Evolutionary conservation across 108 stramenopile genomes (phyloP).

Genomic region (Stephanodiscus triporus): DNA sequence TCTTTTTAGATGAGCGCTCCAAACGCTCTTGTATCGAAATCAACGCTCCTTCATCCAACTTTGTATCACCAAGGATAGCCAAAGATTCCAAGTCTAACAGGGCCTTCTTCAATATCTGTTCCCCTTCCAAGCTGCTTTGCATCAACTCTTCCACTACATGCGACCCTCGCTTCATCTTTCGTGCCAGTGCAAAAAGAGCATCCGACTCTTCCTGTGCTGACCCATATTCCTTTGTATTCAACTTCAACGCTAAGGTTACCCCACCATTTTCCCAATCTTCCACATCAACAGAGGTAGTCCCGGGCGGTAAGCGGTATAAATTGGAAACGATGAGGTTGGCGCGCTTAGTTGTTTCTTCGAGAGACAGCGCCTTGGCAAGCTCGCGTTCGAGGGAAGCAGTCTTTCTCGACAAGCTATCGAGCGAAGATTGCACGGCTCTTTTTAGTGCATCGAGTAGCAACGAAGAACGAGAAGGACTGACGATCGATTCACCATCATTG

Average conservation of each 20-base stretch:
- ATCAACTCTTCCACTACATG: conserved; percentile 67
- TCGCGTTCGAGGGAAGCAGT: conserved; percentile 69
- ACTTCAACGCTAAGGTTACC: conserved; percentile 54
- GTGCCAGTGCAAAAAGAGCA: conserved; percentile 75
- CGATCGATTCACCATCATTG: conserved; percentile 4
- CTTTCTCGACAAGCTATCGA: conserved; percentile 46
- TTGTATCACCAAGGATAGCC: conserved; percentile 10
- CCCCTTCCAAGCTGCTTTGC: conserved; percentile 50
- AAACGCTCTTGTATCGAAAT: conserved; percentile 65
- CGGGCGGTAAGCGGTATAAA: conserved; percentile 61
- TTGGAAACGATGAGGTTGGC: conserved; percentile 82
- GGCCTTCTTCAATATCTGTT: conserved; percentile 53
- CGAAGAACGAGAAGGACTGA: background rate
- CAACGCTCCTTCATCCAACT: conserved; percentile 63
- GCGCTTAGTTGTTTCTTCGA: conserved; percentile 66
- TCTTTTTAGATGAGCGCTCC: conserved; percentile 58
- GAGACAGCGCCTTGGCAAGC: conserved; percentile 64
- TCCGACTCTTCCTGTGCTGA: conserved; percentile 82
- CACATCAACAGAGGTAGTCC: conserved; percentile 60
- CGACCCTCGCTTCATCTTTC: conserved; percentile 84
- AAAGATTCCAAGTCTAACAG: conserved; percentile 59
- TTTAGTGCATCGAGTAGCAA: conserved; percentile 10
- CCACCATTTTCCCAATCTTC: conserved; percentile 89
- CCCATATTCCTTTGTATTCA: conserved; percentile 60
- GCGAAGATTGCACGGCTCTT: conserved; percentile 33